Evolutionary conservation across 75 land plant species (phyloP).

Genomic region (Pinus taeda): DNA sequence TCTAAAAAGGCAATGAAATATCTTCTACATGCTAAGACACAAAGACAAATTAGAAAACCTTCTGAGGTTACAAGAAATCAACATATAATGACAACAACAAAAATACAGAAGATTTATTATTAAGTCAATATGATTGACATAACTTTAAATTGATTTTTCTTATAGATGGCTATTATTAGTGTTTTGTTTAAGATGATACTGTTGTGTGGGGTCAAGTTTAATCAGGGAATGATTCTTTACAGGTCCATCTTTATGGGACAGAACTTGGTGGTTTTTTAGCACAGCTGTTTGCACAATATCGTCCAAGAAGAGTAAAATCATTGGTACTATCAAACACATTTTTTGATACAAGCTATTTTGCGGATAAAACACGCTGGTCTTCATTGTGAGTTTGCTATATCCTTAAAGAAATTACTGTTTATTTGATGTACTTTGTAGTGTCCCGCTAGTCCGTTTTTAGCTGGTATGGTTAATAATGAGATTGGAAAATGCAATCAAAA

Average conservation of each 20-base stretch:
- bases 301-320: no score
- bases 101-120: background rate
- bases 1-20: no score
- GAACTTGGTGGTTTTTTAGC: no score
- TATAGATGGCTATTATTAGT: background rate
- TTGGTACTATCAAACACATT: no score
- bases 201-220: background rate
- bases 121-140: background rate
- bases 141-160: background rate
- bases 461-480: no score
- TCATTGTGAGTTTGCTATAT: conserved; percentile 15
- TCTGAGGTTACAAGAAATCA: no score
- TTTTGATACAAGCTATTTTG: background rate
- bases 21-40: no score
- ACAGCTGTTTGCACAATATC: no score
- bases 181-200: background rate
- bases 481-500: no score
- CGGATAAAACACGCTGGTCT: no score
- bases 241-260: conserved; percentile 14
- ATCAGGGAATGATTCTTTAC: background rate
- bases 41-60: no score
- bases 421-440: background rate
- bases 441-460: background rate
- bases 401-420: background rate
- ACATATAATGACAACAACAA: background rate